These are phyloP conservation scores for Ceriops tagal DNA, from an alignment of 345 rosid genomes.

Conservation along the genomic window DNA sequence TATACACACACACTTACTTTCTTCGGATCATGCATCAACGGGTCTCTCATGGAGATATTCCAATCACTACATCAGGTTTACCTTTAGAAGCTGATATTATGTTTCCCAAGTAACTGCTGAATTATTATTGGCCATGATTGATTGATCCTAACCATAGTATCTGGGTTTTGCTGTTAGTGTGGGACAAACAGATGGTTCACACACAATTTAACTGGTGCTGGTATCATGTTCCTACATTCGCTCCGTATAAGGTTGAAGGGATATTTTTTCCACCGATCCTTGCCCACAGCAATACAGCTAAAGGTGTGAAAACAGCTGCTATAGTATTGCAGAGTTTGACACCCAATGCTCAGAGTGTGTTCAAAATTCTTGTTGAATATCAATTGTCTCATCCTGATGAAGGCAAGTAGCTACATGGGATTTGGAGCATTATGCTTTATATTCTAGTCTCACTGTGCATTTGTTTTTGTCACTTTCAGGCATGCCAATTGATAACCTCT, in stretches of 20 bases:
- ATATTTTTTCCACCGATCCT: constrained; percentile 81
- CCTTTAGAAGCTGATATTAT: too few species aligned
- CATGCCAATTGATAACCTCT: constrained; percentile 63
- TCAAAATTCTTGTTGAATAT: constrained; percentile 76
- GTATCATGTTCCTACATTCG: constrained; percentile 84
- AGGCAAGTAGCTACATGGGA: constrained; percentile 34
- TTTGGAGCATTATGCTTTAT: neutral
- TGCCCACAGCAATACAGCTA: constrained; percentile 57
- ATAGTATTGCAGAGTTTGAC: constrained; percentile 91
- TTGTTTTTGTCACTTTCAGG: constrained; percentile 39
- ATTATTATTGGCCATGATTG: neutral
- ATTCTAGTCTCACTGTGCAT: constrained; percentile 3
- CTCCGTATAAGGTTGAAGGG: constrained; percentile 81
- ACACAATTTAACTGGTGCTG: constrained; percentile 86
- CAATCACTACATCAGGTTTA: too few species aligned
- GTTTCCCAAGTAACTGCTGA: too few species aligned
- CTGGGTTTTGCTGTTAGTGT: constrained; percentile 43
- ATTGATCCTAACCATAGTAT: constrained; percentile 2
- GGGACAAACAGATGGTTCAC: constrained; percentile 99
- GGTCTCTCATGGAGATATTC: too few species aligned
- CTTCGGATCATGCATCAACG: too few species aligned
- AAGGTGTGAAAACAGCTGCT: constrained; percentile 79
- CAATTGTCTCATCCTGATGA: constrained; percentile 80
- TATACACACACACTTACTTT: too few species aligned
- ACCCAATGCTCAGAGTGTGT: constrained; percentile 87